Base-by-base conservation (phyloP, 257 asterid species). In the Avicennia marina region DNA sequence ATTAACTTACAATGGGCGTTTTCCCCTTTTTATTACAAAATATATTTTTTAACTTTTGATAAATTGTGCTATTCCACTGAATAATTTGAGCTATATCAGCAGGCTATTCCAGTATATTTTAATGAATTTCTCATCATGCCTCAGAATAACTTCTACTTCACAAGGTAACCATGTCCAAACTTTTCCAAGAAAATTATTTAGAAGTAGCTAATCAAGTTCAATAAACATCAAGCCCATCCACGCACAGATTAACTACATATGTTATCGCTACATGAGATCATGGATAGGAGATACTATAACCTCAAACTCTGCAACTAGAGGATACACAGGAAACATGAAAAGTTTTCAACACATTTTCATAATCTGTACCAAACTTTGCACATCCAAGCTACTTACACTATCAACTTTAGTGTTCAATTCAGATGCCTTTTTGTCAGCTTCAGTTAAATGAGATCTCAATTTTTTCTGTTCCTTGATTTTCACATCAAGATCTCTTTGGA, bases 401-500 rank as follows among this genome's bases (percentile, higher is more conserved):
- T 66, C 77, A 65, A 75, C 56, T 70, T 75, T 78, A 27, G 79
- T 63, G 57, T 47, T 77, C 66, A 74, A 75, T 56, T 76, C 81
- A 31, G 75, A 24, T 36, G 68, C 72, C 71, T 48, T 82, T 50
- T 72, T 75, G 71, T 86, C 93, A 12, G 78, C 75, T 75, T 80
- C 87, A 53, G 42, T 42, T 39, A 41, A 60, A 53, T 53, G 81
- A 33, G 72, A 70, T 76, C 78, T 84, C 36, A 77, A 48, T 16
- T 61, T 67, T 64, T 75, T 71, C 20, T 71, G 78, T 63, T 82
- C 86, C 75, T 75, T 79, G 52, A 55, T 76, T 64, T 72, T 76
- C 50, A 59, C 11, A 39, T 66, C 78, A 41, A 80, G 67, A 60
- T 80, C 84, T 46, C 16, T 67, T 59, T 58, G 75, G 52, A 85